Evolutionary conservation across 176 grass and related monocot species (phyloP).

Genomic region (Microstegium vimineum): DNA sequence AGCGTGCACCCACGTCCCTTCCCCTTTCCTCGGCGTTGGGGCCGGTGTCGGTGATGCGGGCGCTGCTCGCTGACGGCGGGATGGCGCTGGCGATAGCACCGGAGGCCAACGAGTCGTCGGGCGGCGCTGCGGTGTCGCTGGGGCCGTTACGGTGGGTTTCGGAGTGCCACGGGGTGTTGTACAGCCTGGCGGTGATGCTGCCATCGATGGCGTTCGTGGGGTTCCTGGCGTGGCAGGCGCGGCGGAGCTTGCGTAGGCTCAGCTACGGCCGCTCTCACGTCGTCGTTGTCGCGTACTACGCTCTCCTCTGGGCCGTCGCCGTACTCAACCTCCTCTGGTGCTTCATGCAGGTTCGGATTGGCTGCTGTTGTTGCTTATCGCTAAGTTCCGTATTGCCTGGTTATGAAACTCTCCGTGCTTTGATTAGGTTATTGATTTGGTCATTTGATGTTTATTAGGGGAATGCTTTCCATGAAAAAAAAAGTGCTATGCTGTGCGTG

Average conservation of each 20-base stretch:
- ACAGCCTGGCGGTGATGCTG: slow-evolving; percentile 76
- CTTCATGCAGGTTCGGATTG: slow-evolving; percentile 61
- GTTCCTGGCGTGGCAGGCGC: slow-evolving; percentile 80
- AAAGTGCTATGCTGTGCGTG: neutral
- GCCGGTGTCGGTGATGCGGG: slow-evolving; percentile 14
- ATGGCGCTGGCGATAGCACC: slow-evolving; percentile 45
- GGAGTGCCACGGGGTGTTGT: slow-evolving; percentile 64
- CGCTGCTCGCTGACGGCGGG: slow-evolving; percentile 30
- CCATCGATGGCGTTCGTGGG: slow-evolving; percentile 76
- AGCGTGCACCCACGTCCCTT: neutral
- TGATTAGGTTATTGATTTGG: neutral
- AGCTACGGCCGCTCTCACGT: slow-evolving; percentile 81
- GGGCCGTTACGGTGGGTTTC: slow-evolving; percentile 37
- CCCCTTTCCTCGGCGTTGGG: neutral
- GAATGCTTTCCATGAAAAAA: neutral
- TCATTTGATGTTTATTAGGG: neutral
- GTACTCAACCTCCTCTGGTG: slow-evolving; percentile 71
- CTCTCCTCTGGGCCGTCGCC: slow-evolving; percentile 70
- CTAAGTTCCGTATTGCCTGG: neutral
- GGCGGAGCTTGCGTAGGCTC: slow-evolving; percentile 68
- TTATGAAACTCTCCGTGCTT: neutral
- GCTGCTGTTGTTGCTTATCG: neutral
- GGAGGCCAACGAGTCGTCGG: slow-evolving; percentile 35
- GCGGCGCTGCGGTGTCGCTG: neutral
- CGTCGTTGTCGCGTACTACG: slow-evolving; percentile 81